Conservation (phyloP, 345 rosid genomes). For the Geranium rotundifolium region DNA sequence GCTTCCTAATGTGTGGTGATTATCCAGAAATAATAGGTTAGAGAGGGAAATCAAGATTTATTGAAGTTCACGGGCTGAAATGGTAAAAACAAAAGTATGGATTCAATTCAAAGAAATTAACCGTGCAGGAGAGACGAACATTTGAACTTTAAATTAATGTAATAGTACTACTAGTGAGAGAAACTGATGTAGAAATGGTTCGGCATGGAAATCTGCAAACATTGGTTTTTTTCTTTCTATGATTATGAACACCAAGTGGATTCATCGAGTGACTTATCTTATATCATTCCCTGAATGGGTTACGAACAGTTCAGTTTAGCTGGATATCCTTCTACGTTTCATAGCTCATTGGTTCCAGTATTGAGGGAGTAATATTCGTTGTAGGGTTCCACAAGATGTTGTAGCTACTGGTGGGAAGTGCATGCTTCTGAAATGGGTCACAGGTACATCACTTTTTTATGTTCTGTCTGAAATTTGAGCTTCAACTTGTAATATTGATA, state of each 20-base stretch:
- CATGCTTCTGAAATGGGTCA: conserved; percentile 70
- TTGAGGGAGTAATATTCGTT: background rate
- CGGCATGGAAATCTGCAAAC: background rate
- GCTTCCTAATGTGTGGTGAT: no score
- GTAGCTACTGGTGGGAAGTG: conserved; percentile 94
- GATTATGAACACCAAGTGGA: background rate
- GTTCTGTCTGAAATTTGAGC: background rate
- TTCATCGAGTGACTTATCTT: background rate
- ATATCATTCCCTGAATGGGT: background rate
- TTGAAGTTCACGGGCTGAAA: no score
- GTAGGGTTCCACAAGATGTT: conserved; percentile 96
- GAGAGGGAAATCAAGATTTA: no score
- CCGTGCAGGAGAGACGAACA: no score
- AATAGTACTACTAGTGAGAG: no score
- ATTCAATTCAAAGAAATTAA: no score
- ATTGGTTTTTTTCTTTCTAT: no score
- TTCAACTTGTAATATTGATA: no score
- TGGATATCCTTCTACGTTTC: background rate
- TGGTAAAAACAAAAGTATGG: no score
- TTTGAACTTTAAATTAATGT: no score
- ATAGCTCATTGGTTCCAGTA: background rate
- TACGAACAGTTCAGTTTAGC: background rate
- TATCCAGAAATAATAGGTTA: no score
- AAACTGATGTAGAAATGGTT: no score
- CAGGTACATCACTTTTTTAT: conserved; percentile 31